phyloP scores from a whole-genome alignment of 139 green algal species.

The Microglena sp. region DNA sequence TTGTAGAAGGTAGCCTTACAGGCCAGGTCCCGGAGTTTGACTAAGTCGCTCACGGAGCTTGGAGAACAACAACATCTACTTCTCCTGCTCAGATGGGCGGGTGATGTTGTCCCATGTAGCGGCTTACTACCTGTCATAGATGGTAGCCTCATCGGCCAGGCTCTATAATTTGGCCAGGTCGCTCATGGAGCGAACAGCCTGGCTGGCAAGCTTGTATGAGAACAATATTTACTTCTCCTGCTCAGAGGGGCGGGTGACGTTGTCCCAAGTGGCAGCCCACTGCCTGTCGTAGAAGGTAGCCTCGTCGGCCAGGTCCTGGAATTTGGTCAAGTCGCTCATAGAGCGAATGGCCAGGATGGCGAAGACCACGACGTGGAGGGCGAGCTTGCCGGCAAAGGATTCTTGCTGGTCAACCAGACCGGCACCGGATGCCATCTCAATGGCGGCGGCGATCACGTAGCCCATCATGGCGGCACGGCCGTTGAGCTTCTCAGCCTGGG shows the following conservation, averaged over 20 bases:
- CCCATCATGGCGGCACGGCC: slow-evolving; percentile 79
- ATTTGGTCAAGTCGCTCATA: slow-evolving; percentile 59
- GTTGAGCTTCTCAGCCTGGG: slow-evolving; percentile 75
- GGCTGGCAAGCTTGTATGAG: too few relatives aligned
- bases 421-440: slow-evolving; percentile 69
- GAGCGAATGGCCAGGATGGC: slow-evolving; percentile 61
- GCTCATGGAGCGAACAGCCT: slow-evolving; percentile 66
- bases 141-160: too few relatives aligned
- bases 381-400: slow-evolving; percentile 83
- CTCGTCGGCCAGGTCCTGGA: slow-evolving; percentile 77
- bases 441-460: slow-evolving; percentile 70
- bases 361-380: slow-evolving; percentile 76
- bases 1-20: too few relatives aligned
- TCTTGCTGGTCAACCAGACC: slow-evolving; percentile 85
- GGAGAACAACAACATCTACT: neutral
- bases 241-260: slow-evolving; percentile 54
- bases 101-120: too few relatives aligned
- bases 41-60: too few relatives aligned
- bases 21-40: too few relatives aligned
- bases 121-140: too few relatives aligned
- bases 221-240: slow-evolving; percentile 5
- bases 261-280: slow-evolving; percentile 75
- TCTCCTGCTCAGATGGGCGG: too few relatives aligned
- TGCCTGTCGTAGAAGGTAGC: slow-evolving; percentile 91
- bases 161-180: too few relatives aligned